Percentiles rank a stretch among this genome's conserved stretches.
Evolutionary conservation across 169 alveolate genomes (phyloP).

Genomic region (Plasmodium ovale): DNA sequence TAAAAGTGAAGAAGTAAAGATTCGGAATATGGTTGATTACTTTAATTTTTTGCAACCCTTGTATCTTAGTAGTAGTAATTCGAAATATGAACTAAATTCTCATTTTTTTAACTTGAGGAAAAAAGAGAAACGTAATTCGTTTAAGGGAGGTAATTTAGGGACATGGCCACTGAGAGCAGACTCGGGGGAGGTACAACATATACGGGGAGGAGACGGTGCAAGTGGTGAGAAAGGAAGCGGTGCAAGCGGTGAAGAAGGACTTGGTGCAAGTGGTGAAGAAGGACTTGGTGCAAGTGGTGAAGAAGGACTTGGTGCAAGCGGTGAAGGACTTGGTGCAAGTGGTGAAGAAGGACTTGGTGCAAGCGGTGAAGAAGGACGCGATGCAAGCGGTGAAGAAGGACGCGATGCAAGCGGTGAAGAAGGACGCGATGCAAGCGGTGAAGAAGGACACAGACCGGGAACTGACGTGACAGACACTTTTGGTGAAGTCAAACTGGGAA

Average conservation of each 20-base stretch:
- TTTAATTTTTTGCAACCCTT: conserved; percentile 51
- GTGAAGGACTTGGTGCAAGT: no score
- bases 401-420: neutral
- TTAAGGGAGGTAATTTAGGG: neutral
- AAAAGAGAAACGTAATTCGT: conserved; percentile 8
- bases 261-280: no score
- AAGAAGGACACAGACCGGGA: no score
- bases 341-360: no score
- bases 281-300: no score
- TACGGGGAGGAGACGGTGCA: no score
- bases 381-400: neutral
- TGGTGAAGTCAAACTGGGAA: no score
- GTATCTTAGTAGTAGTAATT: neutral
- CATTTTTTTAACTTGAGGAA: conserved; percentile 3
- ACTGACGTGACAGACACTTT: no score
- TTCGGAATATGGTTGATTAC: conserved; percentile 20
- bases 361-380: neutral
- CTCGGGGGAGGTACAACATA: no score
- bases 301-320: no score
- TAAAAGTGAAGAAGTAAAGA: conserved; percentile 38
- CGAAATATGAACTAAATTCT: conserved; percentile 35
- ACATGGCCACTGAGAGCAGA: neutral
- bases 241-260: no score
- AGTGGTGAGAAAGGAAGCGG: neutral
- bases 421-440: no score